These are phyloP conservation scores for Camillea tinctor DNA, from an alignment of 2,329 filamentous ascomycete species.

Conservation along the genomic window DNA sequence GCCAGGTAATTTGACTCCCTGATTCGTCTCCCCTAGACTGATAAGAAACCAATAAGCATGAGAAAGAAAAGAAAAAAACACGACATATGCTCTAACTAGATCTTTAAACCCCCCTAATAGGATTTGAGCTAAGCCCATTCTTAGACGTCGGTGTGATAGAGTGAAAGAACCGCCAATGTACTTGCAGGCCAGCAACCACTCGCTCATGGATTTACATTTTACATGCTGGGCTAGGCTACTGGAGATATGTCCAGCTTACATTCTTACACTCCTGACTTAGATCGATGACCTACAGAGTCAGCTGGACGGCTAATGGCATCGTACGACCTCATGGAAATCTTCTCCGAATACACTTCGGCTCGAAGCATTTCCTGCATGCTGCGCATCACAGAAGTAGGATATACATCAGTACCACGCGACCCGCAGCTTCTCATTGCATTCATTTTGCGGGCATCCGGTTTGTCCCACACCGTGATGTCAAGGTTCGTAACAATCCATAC, in stretches of 20 bases:
- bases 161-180: not conserved
- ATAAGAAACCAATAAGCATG: too few species aligned
- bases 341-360: slow-evolving; percentile 30
- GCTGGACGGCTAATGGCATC: slow-evolving; percentile 28
- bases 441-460: slow-evolving; percentile 21
- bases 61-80: too few species aligned
- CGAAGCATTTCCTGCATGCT: slow-evolving; percentile 19
- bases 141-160: not conserved
- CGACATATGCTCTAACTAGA: not conserved
- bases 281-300: slow-evolving; percentile 16
- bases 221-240: too few species aligned
- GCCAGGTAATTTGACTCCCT: not conserved
- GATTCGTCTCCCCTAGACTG: too few species aligned
- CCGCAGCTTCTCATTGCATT: slow-evolving; percentile 18
- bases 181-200: not conserved
- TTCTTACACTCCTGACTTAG: slow-evolving; percentile 14
- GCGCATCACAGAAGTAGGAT: slow-evolving; percentile 8
- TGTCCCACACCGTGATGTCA: slow-evolving; percentile 30
- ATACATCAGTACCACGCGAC: slow-evolving; percentile 14
- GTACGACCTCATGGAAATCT: slow-evolving; percentile 24
- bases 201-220: not conserved
- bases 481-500: slow-evolving; percentile 17
- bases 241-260: slow-evolving; percentile 2
- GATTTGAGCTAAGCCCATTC: not conserved
- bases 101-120: not conserved